Conservation (phyloP, 495 filamentous ascomycete genomes). For the Hapsidospora chrysogenum region DNA sequence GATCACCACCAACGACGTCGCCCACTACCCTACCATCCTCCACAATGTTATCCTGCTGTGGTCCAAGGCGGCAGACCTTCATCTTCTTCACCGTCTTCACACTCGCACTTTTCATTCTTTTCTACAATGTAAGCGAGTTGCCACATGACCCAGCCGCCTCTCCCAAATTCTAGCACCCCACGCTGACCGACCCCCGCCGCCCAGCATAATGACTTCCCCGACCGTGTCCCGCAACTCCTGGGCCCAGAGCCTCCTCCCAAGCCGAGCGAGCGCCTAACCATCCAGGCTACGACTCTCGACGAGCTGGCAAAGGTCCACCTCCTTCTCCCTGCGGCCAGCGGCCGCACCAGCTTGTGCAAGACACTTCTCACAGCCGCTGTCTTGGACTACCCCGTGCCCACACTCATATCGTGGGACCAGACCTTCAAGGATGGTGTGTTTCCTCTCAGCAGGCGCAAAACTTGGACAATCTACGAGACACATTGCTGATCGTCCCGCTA, state of each 20-base stretch:
- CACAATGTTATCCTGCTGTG: constrained; percentile 1
- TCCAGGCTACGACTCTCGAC: too few relatives aligned
- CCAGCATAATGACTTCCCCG: too few relatives aligned
- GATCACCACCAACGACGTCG: too few relatives aligned
- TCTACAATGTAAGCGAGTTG: background rate
- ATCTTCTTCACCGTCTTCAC: constrained; percentile 4
- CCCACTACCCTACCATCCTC: background rate
- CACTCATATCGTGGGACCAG: background rate
- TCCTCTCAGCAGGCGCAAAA: too few relatives aligned
- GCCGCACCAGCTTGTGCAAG: constrained; percentile 1
- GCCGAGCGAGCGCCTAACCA: too few relatives aligned
- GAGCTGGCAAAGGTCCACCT: background rate
- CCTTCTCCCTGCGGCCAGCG: constrained; percentile 1
- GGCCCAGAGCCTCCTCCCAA: too few relatives aligned
- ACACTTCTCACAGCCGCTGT: background rate
- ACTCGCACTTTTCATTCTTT: background rate
- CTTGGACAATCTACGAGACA: too few relatives aligned
- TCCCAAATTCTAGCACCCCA: too few relatives aligned
- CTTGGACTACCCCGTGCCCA: constrained; percentile 1
- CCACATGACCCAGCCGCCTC: too few relatives aligned
- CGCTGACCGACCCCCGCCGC: too few relatives aligned
- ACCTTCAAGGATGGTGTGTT: background rate
- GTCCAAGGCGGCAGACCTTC: constrained; percentile 6
- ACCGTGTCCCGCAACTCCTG: too few relatives aligned
- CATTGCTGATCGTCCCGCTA: background rate